phyloP scores from a whole-genome alignment of 164 flowering plant species.

The Echeveria elegans region DNA sequence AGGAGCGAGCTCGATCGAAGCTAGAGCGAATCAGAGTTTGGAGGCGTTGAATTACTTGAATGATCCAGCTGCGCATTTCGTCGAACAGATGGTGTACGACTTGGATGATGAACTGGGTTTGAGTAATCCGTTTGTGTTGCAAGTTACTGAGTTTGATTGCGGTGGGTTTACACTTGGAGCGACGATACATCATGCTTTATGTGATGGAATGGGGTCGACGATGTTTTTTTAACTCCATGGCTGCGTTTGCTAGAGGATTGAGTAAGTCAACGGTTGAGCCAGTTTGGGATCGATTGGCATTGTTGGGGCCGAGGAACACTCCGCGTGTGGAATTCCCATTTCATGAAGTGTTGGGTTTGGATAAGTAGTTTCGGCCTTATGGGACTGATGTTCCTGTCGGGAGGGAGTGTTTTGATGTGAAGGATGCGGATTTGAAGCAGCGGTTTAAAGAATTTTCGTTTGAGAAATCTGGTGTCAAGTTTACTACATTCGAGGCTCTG shows the following conservation, averaged over 20 bases:
- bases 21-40: conserved; percentile 28
- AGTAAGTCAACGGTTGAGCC: conserved; percentile 34
- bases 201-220: conserved; percentile 62
- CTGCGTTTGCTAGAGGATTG: too few relatives aligned
- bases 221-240: conserved; percentile 42
- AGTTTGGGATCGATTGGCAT: conserved; percentile 44
- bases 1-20: conserved; percentile 35
- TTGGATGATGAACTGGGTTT: conserved; percentile 22
- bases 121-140: conserved; percentile 38
- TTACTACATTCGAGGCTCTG: too few relatives aligned
- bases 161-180: too few relatives aligned
- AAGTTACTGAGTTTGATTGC: conserved; percentile 47
- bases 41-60: conserved; percentile 36
- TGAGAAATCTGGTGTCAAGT: too few relatives aligned
- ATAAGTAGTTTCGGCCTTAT: too few relatives aligned
- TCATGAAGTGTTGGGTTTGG: conserved; percentile 31
- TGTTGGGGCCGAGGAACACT: conserved; percentile 55
- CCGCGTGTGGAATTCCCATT: conserved; percentile 35
- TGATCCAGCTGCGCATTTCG: conserved; percentile 23
- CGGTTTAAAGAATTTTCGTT: too few relatives aligned
- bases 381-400: too few relatives aligned
- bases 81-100: conserved; percentile 43
- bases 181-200: conserved; percentile 46
- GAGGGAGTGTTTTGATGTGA: too few relatives aligned
- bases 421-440: too few relatives aligned